Percentiles rank a stretch among this genome's conserved stretches.
These are phyloP conservation scores for Russula sp. DNA, from an alignment of 768 basidiomycete genomes.

Conservation along the genomic window DNA sequence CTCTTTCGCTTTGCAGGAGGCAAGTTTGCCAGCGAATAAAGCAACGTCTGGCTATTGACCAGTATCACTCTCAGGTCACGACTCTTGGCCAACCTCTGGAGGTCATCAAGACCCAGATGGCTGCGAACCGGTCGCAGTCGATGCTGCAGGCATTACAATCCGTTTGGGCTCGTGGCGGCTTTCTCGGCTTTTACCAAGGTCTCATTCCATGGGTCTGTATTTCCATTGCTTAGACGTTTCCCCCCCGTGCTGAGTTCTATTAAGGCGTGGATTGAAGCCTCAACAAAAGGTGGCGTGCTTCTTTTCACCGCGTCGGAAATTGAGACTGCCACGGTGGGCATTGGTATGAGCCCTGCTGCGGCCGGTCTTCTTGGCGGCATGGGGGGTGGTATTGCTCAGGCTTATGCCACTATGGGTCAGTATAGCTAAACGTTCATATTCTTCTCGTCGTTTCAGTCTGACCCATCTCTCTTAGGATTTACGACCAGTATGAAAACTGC, in stretches of 20 bases:
- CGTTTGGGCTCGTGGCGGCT: slow-evolving; percentile 89
- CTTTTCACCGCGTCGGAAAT: slow-evolving; percentile 96
- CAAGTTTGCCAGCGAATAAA: slow-evolving; percentile 33
- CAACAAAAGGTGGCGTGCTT: slow-evolving; percentile 94
- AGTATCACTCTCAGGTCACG: slow-evolving; percentile 60
- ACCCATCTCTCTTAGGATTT: slow-evolving; percentile 55
- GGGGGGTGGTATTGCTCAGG: slow-evolving; percentile 95
- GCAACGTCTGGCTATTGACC: neutral
- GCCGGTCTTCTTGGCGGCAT: slow-evolving; percentile 94
- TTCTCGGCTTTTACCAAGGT: slow-evolving; percentile 91
- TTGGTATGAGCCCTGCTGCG: slow-evolving; percentile 71
- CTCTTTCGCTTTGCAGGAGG: slow-evolving; percentile 48
- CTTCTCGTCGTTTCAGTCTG: neutral
- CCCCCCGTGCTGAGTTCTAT: slow-evolving; percentile 2
- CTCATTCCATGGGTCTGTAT: slow-evolving; percentile 91
- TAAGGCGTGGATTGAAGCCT: slow-evolving; percentile 99
- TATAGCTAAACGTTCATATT: slow-evolving; percentile 16
- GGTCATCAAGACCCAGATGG: slow-evolving; percentile 99
- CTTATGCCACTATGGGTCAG: slow-evolving; percentile 99
- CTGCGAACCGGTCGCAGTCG: slow-evolving; percentile 86
- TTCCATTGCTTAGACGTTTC: neutral
- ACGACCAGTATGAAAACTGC: slow-evolving; percentile 99
- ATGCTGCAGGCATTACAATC: slow-evolving; percentile 81
- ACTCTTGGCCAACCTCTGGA: slow-evolving; percentile 97
- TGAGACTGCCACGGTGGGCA: slow-evolving; percentile 53